Base-by-base conservation (phyloP, 176 grass and related monocot genomes). In the Zoysia pacifica region DNA sequence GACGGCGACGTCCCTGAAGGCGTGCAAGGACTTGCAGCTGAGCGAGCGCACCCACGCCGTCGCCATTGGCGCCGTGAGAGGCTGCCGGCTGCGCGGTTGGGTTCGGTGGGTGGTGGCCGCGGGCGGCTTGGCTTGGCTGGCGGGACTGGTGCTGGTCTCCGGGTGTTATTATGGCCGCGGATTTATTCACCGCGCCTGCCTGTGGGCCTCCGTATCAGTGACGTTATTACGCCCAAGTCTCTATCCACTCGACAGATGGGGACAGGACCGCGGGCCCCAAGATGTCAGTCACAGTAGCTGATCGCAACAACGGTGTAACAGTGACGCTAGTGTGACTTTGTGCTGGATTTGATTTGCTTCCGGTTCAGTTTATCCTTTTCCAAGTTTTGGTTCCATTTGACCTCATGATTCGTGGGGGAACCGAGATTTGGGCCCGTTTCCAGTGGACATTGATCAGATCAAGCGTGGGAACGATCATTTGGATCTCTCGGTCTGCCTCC, bases 1-100 rank as follows among this genome's bases (percentile, higher is more conserved):
- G 62, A 84, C 75, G 51, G 65, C 92, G 50, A 87, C 89, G 77
- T 91, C 89, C 5, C 84, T 78, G 7, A 87, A 56, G 69, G 86
- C 86, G 76, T 89, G 76, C 1, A 81, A 91, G 1, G 86, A 94
- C 60, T 80, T 91, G 84, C 92, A 94, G 51, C 84, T 82, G 15
- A 94, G 92, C 36, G 92, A 87, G 50, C 89, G 89, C 37, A 91
- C 84, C 92, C 92, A 94, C 72, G 88, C 84, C 59, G 80, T 84
- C 83, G 89, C 84, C 92, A 94, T 94, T 74, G 62, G 36, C 44
- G 5, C 14, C 14, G 13, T 0, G 62, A 64, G 61, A 58, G 55
- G 18, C 6, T 20, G 1, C 18, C 4, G 8, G 59, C 9, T 5
- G 9, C 10, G 28, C 59, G 36, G 59, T 55, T 74, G 81, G 36